These are phyloP conservation scores for Exobasidium rhododendri DNA, from an alignment of 1,284 basidiomycete species.

Conservation along the genomic window DNA sequence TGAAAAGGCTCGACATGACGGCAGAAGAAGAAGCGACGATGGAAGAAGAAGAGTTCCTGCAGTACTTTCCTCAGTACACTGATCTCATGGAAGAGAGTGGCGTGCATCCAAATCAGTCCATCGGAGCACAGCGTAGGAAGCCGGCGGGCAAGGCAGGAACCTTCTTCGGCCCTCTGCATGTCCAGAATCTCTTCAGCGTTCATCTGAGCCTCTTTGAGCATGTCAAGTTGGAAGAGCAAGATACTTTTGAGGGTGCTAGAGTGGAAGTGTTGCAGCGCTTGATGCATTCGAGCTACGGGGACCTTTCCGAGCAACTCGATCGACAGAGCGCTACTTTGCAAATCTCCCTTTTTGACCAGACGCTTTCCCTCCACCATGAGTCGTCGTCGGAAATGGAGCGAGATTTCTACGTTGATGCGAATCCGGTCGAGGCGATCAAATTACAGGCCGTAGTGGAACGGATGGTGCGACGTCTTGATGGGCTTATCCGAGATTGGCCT, in stretches of 20 bases:
- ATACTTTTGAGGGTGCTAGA: not conserved
- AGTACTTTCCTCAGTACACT: slow-evolving; percentile 79
- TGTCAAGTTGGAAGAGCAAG: not conserved
- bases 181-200: slow-evolving; percentile 24
- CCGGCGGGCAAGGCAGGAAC: not conserved
- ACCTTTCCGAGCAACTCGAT: slow-evolving; percentile 32
- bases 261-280: slow-evolving; percentile 12
- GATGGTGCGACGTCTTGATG: slow-evolving; percentile 28
- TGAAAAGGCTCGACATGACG: slow-evolving; percentile 64
- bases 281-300: slow-evolving; percentile 16
- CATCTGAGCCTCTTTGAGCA: slow-evolving; percentile 33
- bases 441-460: slow-evolving; percentile 32
- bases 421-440: slow-evolving; percentile 32
- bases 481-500: slow-evolving; percentile 78
- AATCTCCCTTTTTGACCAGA: slow-evolving; percentile 19
- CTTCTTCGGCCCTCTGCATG: slow-evolving; percentile 1
- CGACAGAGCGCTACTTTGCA: slow-evolving; percentile 35
- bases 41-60: slow-evolving; percentile 74
- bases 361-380: not conserved
- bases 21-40: slow-evolving; percentile 66
- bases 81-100: slow-evolving; percentile 56
- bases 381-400: slow-evolving; percentile 14
- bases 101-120: not conserved
- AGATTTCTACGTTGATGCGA: slow-evolving; percentile 51
- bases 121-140: not conserved